phyloP scores from a whole-genome alignment of 179 eudicot genomes.

The Drosera spatulata region DNA sequence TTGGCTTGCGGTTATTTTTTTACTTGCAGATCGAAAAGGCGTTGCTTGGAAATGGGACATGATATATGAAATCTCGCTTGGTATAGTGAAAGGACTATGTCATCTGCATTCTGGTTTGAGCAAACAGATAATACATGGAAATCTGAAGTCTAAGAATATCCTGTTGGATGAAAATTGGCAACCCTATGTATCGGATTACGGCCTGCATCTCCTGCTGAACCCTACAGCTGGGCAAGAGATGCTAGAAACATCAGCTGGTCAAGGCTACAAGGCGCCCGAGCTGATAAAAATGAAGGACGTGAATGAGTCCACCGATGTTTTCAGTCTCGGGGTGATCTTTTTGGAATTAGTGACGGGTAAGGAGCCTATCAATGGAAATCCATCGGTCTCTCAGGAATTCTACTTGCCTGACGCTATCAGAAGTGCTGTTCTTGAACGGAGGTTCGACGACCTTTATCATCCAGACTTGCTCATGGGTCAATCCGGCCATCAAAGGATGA shows the following conservation, averaged over 20 bases:
- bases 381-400: conserved; percentile 29
- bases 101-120: conserved; percentile 62
- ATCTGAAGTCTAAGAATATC: conserved; percentile 75
- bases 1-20: background rate
- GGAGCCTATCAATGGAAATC: conserved; percentile 38
- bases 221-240: conserved; percentile 75
- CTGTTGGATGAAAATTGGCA: conserved; percentile 38
- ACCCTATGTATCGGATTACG: conserved; percentile 66
- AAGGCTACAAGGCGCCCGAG: conserved; percentile 93
- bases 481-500: conserved; percentile 27
- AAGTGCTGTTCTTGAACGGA: conserved; percentile 52
- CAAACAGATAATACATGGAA: conserved; percentile 74
- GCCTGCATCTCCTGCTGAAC: conserved; percentile 64
- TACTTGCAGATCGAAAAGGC: conserved; percentile 45
- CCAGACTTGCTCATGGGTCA: conserved; percentile 38
- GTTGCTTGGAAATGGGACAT: conserved; percentile 64
- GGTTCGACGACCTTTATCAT: conserved; percentile 44
- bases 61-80: conserved; percentile 49
- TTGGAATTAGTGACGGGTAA: conserved; percentile 68
- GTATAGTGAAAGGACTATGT: conserved; percentile 61
- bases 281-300: conserved; percentile 71
- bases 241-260: conserved; percentile 58
- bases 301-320: conserved; percentile 55
- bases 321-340: conserved; percentile 74
- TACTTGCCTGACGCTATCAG: conserved; percentile 55